phyloP scores from a whole-genome alignment of 352 stramenopile genomes.

The Globisporangium iwayamae region DNA sequence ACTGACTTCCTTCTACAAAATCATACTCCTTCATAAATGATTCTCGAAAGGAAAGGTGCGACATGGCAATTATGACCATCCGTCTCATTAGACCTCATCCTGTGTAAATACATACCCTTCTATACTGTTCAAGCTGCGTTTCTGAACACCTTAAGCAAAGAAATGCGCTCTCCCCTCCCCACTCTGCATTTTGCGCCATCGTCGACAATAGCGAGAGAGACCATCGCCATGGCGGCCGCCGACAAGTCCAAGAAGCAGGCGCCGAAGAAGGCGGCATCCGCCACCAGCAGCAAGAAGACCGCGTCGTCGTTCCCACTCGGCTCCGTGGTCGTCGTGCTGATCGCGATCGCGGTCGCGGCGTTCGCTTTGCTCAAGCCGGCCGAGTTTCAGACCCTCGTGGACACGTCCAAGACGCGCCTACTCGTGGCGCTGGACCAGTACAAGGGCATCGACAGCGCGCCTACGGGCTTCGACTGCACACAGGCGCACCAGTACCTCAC shows the following conservation, averaged over 20 bases:
- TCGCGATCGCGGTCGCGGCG: constrained; percentile 16
- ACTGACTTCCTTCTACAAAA: neutral
- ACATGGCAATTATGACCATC: neutral
- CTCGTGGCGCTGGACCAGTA: constrained; percentile 13
- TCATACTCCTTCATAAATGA: neutral
- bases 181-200: constrained; percentile 2
- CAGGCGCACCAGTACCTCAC: constrained; percentile 46
- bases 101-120: neutral
- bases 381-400: constrained; percentile 13
- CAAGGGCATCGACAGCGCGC: constrained; percentile 13
- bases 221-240: neutral
- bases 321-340: constrained; percentile 15
- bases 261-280: neutral
- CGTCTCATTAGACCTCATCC: neutral
- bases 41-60: neutral
- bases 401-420: constrained; percentile 17
- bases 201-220: neutral
- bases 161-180: neutral
- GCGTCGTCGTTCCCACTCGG: constrained; percentile 12
- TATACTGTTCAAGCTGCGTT: neutral
- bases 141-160: neutral
- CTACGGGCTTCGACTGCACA: constrained; percentile 29
- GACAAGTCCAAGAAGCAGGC: constrained; percentile 7
- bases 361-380: constrained; percentile 12
- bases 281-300: neutral